These are phyloP conservation scores for Populus hybrid DNA, from an alignment of 441 rosid genomes.

Conservation along the genomic window DNA sequence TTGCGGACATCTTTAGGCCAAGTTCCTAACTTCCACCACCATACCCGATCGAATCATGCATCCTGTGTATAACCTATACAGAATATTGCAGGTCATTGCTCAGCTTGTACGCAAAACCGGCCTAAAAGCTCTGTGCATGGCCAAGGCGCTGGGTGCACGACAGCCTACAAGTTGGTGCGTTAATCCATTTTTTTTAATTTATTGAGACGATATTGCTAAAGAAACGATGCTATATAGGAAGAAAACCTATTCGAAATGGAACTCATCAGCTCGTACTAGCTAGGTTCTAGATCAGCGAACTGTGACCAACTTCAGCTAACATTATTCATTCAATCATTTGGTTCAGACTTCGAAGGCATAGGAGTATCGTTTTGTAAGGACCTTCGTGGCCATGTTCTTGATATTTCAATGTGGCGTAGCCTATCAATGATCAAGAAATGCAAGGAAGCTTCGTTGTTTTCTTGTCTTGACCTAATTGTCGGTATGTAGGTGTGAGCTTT, in stretches of 20 bases:
- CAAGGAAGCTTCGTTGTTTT: neutral
- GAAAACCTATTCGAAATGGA: too few relatives aligned
- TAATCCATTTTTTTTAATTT: too few relatives aligned
- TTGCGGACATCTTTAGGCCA: too few relatives aligned
- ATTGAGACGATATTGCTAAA: too few relatives aligned
- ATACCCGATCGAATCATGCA: too few relatives aligned
- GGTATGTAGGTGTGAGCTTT: neutral
- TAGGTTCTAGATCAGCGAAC: neutral
- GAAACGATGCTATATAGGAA: too few relatives aligned
- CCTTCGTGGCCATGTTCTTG: neutral
- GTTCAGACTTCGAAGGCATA: neutral
- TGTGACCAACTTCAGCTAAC: neutral
- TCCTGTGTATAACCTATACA: too few relatives aligned
- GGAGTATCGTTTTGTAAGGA: neutral
- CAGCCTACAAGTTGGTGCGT: too few relatives aligned
- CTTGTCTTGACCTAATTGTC: neutral
- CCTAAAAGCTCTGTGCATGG: neutral
- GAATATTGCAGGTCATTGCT: neutral
- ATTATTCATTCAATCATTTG: neutral
- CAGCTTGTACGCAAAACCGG: neutral
- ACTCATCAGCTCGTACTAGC: too few relatives aligned
- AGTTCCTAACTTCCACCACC: too few relatives aligned
- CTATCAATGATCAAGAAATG: neutral
- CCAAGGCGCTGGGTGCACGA: too few relatives aligned
- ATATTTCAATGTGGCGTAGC: too few relatives aligned